Conservation (phyloP, 1,284 basidiomycete species). For the Ustilago curta region DNA sequence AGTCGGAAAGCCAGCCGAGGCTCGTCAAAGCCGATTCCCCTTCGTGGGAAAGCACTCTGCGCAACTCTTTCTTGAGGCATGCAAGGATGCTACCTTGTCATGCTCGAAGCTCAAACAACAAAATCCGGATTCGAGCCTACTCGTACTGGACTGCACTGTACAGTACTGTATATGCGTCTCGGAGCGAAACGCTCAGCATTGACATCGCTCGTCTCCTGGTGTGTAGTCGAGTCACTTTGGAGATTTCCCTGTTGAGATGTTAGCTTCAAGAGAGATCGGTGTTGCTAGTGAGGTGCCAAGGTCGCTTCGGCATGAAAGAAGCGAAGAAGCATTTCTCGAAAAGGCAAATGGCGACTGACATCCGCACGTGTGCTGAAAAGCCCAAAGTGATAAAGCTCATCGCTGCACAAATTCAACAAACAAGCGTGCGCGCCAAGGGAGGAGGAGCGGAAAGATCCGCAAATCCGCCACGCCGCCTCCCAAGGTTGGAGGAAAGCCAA, state of each 20-base stretch:
- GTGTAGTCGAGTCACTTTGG: background rate
- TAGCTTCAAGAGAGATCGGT: background rate
- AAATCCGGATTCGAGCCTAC: background rate
- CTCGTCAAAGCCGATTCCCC: background rate
- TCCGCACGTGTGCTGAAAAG: background rate
- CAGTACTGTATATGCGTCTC: background rate
- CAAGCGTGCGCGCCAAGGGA: background rate
- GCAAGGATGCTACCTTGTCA: background rate
- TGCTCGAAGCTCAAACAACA: background rate
- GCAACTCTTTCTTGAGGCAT: background rate
- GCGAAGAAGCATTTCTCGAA: background rate
- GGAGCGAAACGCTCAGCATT: background rate
- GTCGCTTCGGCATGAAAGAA: constrained; percentile 6
- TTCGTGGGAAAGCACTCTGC: background rate
- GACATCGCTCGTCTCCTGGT: background rate
- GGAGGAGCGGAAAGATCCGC: constrained; percentile 12
- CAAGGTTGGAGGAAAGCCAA: background rate
- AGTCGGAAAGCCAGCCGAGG: background rate
- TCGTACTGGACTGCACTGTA: too few species aligned
- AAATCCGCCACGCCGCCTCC: too few species aligned
- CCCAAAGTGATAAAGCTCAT: background rate
- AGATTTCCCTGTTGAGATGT: background rate
- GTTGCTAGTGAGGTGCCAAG: background rate
- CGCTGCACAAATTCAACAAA: too few species aligned
- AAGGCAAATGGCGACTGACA: background rate